phyloP scores from a whole-genome alignment of 2,329 filamentous ascomycete genomes.

The Aureobasidium sp. region DNA sequence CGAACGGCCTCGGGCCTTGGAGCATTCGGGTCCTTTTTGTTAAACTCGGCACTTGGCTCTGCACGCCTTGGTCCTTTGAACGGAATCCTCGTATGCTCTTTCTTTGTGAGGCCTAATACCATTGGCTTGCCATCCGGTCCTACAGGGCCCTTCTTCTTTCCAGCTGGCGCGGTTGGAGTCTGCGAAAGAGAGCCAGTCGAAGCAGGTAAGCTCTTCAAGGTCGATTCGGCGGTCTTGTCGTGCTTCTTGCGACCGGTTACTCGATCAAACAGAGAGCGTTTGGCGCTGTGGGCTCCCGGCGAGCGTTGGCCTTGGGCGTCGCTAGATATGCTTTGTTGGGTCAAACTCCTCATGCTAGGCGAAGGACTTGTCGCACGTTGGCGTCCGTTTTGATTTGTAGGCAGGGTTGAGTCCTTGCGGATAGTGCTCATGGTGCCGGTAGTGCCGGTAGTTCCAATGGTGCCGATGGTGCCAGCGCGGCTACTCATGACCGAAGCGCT shows the following conservation, averaged over 20 bases:
- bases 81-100: slow-evolving; percentile 41
- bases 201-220: slow-evolving; percentile 33
- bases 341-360: slow-evolving; percentile 52
- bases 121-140: slow-evolving; percentile 16
- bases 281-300: slow-evolving; percentile 43
- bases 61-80: slow-evolving; percentile 44
- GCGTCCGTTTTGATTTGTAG: slow-evolving; percentile 37
- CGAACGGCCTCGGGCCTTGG: slow-evolving; percentile 31
- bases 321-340: slow-evolving; percentile 38
- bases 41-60: slow-evolving; percentile 35
- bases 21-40: slow-evolving; percentile 39
- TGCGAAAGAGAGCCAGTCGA: slow-evolving; percentile 36
- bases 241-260: slow-evolving; percentile 45
- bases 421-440: neutral
- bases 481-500: slow-evolving; percentile 24
- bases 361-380: slow-evolving; percentile 73
- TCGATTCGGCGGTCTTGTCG: slow-evolving; percentile 30
- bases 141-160: slow-evolving; percentile 15
- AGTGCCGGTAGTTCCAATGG: too few species aligned
- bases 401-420: neutral
- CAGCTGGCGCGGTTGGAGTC: slow-evolving; percentile 17
- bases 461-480: slow-evolving; percentile 2
- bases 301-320: slow-evolving; percentile 44
- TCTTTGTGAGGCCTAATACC: slow-evolving; percentile 17
- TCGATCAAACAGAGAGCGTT: slow-evolving; percentile 48